These are phyloP conservation scores for Tetrapisispora iriomotensis DNA, from an alignment of 805 yeast genomes.

Conservation along the genomic window DNA sequence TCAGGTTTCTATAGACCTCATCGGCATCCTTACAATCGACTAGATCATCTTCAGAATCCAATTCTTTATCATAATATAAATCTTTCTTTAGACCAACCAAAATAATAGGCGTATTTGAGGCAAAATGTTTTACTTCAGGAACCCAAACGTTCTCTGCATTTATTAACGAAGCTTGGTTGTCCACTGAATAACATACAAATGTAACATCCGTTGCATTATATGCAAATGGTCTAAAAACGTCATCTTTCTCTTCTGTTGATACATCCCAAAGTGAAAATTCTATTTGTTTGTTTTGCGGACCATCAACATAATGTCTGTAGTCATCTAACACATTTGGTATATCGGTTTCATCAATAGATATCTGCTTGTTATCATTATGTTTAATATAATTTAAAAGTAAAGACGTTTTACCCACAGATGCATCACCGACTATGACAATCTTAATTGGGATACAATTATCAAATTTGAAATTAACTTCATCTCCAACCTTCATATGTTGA, in stretches of 20 bases:
- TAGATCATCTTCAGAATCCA: conserved; percentile 2
- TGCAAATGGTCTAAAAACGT: conserved; percentile 64
- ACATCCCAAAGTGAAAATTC: conserved; percentile 82
- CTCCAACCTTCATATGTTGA: background rate
- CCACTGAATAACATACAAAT: conserved; percentile 66
- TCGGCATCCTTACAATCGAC: background rate
- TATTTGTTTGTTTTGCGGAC: conserved; percentile 40
- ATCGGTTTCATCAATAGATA: conserved; percentile 61
- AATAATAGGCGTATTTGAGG: conserved; percentile 55
- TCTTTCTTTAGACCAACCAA: conserved; percentile 82
- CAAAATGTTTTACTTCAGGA: conserved; percentile 77
- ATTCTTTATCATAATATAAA: conserved; percentile 20
- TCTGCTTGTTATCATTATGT: conserved; percentile 37
- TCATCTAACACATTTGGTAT: conserved; percentile 82
- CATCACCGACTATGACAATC: conserved; percentile 80
- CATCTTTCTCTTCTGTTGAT: conserved; percentile 85
- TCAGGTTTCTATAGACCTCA: background rate
- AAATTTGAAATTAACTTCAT: background rate
- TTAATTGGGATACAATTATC: conserved; percentile 31
- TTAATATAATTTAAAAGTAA: conserved; percentile 55
- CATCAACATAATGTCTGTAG: conserved; percentile 48
- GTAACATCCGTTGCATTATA: conserved; percentile 73
- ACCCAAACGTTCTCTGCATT: conserved; percentile 78
- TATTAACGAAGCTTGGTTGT: conserved; percentile 49
- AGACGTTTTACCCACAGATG: conserved; percentile 87